A percentile compares a stretch with the other conserved stretches of the same genome.
These are phyloP conservation scores for Galeopsis tetrahit DNA, from an alignment of 257 asterid species.

Conservation along the genomic window DNA sequence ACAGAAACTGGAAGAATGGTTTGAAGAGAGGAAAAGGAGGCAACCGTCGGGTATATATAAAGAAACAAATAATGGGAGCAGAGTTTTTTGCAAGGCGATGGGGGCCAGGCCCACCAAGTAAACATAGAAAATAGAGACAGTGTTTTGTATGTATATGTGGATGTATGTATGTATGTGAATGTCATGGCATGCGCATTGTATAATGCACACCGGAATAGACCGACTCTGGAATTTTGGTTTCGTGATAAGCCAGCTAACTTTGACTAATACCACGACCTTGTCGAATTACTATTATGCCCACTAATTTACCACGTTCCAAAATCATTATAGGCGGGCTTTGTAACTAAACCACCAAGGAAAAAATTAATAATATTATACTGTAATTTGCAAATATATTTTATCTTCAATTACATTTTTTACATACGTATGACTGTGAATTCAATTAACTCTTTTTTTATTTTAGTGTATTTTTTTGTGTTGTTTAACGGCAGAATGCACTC, in stretches of 20 bases:
- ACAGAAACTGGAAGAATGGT: constrained; percentile 34
- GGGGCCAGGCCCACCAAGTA: constrained; percentile 36
- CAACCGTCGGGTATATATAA: constrained; percentile 49
- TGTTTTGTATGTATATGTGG: constrained; percentile 5
- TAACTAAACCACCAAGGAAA: not conserved
- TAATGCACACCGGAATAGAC: constrained; percentile 46
- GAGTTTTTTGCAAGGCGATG: constrained; percentile 28
- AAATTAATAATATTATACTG: too few relatives aligned
- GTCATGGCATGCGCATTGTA: constrained; percentile 24
- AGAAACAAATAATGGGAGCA: constrained; percentile 21
- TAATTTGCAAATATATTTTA: too few relatives aligned
- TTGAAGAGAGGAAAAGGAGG: constrained; percentile 61
- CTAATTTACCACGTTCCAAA: constrained; percentile 32
- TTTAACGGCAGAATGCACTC: too few relatives aligned
- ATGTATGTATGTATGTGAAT: constrained; percentile 21
- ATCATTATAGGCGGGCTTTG: constrained; percentile 31
- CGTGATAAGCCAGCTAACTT: constrained; percentile 33
- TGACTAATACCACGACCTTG: constrained; percentile 20
- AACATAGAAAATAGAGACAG: not conserved
- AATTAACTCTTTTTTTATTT: too few relatives aligned
- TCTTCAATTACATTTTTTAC: too few relatives aligned
- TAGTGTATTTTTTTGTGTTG: too few relatives aligned
- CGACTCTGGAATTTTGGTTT: not conserved
- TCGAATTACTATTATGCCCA: constrained; percentile 40
- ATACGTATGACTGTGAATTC: too few relatives aligned